Evolutionary conservation across 257 asterid genomes (phyloP).

Genomic region (Salvia rosmarinus): DNA sequence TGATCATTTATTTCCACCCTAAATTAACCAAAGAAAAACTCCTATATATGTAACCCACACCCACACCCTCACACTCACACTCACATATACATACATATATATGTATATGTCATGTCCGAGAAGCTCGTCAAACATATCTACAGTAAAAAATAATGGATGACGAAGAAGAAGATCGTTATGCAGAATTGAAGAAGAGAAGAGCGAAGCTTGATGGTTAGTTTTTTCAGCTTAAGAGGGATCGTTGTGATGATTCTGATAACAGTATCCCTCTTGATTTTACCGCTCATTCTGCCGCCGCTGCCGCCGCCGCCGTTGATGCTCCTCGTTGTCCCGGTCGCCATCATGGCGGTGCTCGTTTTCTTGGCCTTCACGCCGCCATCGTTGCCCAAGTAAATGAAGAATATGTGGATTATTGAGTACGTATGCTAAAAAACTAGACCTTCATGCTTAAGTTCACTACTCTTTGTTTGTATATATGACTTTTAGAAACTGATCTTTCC

Average conservation of each 20-base stretch:
- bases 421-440: constrained; percentile 13
- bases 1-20: neutral
- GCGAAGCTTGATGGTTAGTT: constrained; percentile 32
- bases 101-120: neutral
- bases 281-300: constrained; percentile 52
- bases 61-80: too few relatives aligned
- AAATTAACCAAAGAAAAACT: neutral
- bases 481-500: neutral
- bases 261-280: constrained; percentile 46
- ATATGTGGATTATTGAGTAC: neutral
- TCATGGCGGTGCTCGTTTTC: constrained; percentile 46
- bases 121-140: neutral
- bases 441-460: neutral
- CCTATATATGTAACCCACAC: too few relatives aligned
- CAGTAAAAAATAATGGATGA: constrained; percentile 13
- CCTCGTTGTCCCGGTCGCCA: constrained; percentile 54
- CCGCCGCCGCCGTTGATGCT: constrained; percentile 49
- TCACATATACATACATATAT: neutral
- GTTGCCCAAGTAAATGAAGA: neutral
- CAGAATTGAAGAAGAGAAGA: constrained; percentile 4
- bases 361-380: constrained; percentile 48
- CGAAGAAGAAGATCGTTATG: constrained; percentile 26
- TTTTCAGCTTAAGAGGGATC: constrained; percentile 26
- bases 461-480: neutral
- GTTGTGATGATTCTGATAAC: constrained; percentile 40